phyloP scores from a whole-genome alignment of 192 early-diverging fungal genomes.

The Umbelopsis ramanniana region DNA sequence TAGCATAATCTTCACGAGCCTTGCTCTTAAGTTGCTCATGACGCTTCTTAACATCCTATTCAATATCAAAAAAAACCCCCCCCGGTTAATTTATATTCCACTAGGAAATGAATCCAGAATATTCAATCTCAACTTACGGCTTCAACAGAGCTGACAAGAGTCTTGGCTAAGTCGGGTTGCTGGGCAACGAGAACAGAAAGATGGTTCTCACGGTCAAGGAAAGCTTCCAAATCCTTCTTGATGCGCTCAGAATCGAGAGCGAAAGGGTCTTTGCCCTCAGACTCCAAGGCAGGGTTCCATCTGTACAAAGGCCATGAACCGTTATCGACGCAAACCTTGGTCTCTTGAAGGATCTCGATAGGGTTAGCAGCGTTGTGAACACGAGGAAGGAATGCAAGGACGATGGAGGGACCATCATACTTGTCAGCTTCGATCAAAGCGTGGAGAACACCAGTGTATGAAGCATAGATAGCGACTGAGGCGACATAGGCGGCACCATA shows the following conservation, averaged over 20 bases:
- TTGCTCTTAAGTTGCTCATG: constrained; percentile 66
- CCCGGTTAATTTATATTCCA: no score
- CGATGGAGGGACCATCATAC: constrained; percentile 85
- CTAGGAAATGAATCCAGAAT: not conserved
- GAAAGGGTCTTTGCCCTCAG: constrained; percentile 66
- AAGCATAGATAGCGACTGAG: constrained; percentile 85
- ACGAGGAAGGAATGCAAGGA: constrained; percentile 86
- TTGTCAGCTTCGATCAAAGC: constrained; percentile 90
- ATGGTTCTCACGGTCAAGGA: constrained; percentile 84
- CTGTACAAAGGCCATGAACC: constrained; percentile 96
- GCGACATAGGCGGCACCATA: constrained; percentile 92
- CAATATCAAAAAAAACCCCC: not conserved
- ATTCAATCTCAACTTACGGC: constrained; percentile 40
- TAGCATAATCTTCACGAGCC: constrained; percentile 69
- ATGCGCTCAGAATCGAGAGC: constrained; percentile 78
- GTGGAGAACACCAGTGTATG: constrained; percentile 87
- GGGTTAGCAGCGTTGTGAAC: constrained; percentile 56
- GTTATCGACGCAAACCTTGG: constrained; percentile 87
- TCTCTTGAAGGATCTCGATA: constrained; percentile 84
- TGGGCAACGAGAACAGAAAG: constrained; percentile 75
- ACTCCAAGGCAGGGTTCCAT: constrained; percentile 79
- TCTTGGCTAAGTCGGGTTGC: constrained; percentile 63
- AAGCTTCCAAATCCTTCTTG: constrained; percentile 77
- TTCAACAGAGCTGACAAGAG: constrained; percentile 68
- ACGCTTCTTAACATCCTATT: constrained; percentile 58